Evolutionary conservation across 805 yeast species (phyloP), one percentile per base, ranked within the genome.

Genomic region (Candida peoriensis): DNA sequence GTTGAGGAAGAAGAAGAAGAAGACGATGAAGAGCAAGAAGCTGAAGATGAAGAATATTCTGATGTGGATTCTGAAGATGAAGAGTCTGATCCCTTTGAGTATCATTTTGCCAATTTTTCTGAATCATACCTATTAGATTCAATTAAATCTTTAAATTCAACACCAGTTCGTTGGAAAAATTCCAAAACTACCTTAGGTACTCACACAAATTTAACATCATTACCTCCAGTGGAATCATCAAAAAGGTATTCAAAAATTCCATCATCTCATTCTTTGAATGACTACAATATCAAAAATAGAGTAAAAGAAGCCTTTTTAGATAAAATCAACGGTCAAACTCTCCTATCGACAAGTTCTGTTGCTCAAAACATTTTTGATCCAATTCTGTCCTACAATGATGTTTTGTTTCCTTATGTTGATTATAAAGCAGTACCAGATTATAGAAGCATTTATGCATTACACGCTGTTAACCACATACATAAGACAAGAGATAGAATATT

Each of bases 401-500:
- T 89, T 2, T 60, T 77, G 13, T 73, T 69, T 41, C 85, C 87
- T 14, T 72, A 71, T 42, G 60, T 70, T 25, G 59, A 67, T 6
- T 67, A 64, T 53, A 62, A 66, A n/a, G 74, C 76, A 41, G 70
- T 66, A 12, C 47, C 60, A 3, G 64, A 64, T 26, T 74, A 88
- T 50, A 75, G 78, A 50, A 75, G 74, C 41, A 56, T 84, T 23
- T 84, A 84, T 57, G 55, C 70, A 0, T 52, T 84, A 40, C 98
- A 90, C 61, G 71, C 74, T 5, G 55, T 88, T 36, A 90, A 93
- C 50, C 98, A 90, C 57, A 61, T 93, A 21, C 74, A 67, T 61
- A 88, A 89, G 59, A 86, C 97, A 0, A 72, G 96, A 52, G 97
- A 88, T 57, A 63, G 78, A n/a, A 73, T 90, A 13, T 48, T 90